Evolutionary conservation across 257 asterid genomes (phyloP).

Genomic region (Agastache rugosa): DNA sequence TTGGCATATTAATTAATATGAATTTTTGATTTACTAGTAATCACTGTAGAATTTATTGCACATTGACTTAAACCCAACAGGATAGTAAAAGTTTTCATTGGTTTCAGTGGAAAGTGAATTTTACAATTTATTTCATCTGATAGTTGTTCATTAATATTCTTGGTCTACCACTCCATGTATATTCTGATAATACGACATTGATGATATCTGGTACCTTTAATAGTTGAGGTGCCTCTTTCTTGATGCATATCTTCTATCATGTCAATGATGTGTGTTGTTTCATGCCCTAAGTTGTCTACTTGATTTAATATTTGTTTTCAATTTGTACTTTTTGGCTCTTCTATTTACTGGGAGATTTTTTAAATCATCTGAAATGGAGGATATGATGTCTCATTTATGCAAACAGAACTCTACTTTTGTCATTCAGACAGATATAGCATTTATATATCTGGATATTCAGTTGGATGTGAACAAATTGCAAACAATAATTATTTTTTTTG

Average conservation of each 20-base stretch:
- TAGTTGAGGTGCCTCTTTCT: constrained; percentile 13
- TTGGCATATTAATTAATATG: neutral
- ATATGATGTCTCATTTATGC: neutral
- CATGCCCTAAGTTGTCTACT: neutral
- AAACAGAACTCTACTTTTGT: constrained; percentile 3
- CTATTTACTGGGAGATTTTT: neutral
- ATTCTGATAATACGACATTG: neutral
- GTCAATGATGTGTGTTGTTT: neutral
- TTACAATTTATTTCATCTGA: neutral
- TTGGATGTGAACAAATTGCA: neutral
- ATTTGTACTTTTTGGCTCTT: neutral
- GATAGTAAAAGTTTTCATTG: neutral
- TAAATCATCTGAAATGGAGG: neutral
- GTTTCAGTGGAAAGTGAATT: neutral
- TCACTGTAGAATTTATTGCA: neutral
- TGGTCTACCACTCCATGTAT: neutral
- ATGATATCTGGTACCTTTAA: neutral
- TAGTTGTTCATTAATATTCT: neutral
- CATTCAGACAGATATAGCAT: constrained; percentile 1
- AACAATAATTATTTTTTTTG: neutral
- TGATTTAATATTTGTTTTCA: neutral
- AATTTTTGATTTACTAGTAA: neutral
- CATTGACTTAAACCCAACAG: neutral
- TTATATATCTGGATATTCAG: neutral
- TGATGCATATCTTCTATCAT: neutral